Evolutionary conservation across 1,139 yeast genomes (phyloP).

Genomic region (Saccharomyces hybrid): DNA sequence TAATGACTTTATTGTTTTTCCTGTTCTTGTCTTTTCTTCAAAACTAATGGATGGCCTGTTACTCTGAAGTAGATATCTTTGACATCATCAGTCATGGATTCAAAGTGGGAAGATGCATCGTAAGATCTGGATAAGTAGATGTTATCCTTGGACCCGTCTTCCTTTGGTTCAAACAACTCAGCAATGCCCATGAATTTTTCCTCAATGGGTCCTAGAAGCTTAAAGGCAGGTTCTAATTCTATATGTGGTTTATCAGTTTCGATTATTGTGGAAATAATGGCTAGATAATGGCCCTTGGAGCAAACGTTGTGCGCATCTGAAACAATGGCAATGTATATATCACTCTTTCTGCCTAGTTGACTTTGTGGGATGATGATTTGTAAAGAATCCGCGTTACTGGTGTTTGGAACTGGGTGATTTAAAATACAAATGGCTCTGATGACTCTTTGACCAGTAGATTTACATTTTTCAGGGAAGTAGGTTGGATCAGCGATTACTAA

Average conservation of each 20-base stretch:
- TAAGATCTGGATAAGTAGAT: slow-evolving; percentile 81
- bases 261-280: slow-evolving; percentile 88
- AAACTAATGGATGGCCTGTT: slow-evolving; percentile 83
- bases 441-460: slow-evolving; percentile 76
- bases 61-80: slow-evolving; percentile 88
- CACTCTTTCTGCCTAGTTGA: slow-evolving; percentile 88
- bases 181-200: slow-evolving; percentile 94
- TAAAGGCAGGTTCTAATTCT: slow-evolving; percentile 91
- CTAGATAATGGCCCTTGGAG: slow-evolving; percentile 82
- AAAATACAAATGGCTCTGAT: slow-evolving; percentile 92
- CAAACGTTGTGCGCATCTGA: slow-evolving; percentile 89
- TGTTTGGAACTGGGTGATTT: slow-evolving; percentile 82
- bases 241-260: slow-evolving; percentile 91
- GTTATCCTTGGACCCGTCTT: slow-evolving; percentile 73
- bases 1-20: slow-evolving; percentile 36
- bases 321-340: slow-evolving; percentile 86
- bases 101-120: slow-evolving; percentile 94
- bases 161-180: slow-evolving; percentile 79
- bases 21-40: slow-evolving; percentile 61
- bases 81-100: slow-evolving; percentile 92
- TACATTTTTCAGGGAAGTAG: slow-evolving; percentile 89
- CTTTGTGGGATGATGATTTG: slow-evolving; percentile 96
- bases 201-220: slow-evolving; percentile 63
- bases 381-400: slow-evolving; percentile 76
- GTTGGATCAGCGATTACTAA: slow-evolving; percentile 97